Percentiles rank a stretch among this genome's conserved stretches.
Evolutionary conservation across 495 filamentous ascomycete species (phyloP).

Genomic region (Baudoinia panamericana): DNA sequence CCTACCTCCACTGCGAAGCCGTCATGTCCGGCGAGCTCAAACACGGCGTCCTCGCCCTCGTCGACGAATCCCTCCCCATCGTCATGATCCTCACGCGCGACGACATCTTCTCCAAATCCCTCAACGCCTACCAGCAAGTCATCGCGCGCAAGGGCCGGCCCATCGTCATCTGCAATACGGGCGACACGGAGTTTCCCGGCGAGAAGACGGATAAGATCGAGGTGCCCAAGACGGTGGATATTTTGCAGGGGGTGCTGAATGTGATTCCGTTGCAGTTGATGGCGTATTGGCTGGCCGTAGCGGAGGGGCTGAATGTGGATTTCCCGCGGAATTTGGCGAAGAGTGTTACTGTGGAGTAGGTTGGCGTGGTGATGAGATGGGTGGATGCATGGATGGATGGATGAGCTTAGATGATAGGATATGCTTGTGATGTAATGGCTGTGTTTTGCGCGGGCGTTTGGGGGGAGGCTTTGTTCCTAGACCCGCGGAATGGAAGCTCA

Average conservation of each 20-base stretch:
- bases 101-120: slow-evolving; percentile 86
- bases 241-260: slow-evolving; percentile 88
- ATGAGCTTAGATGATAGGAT: too few relatives aligned
- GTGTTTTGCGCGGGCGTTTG: too few relatives aligned
- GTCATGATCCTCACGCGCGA: slow-evolving; percentile 99
- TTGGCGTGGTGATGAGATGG: too few relatives aligned
- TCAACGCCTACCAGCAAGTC: slow-evolving; percentile 98
- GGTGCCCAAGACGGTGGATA: slow-evolving; percentile 89
- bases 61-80: slow-evolving; percentile 95
- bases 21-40: slow-evolving; percentile 99
- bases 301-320: slow-evolving; percentile 46
- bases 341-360: slow-evolving; percentile 93
- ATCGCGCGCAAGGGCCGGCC: slow-evolving; percentile 87
- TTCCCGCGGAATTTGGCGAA: slow-evolving; percentile 94
- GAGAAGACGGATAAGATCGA: slow-evolving; percentile 92
- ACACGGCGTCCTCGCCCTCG: slow-evolving; percentile 91
- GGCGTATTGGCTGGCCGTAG: slow-evolving; percentile 95
- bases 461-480: too few relatives aligned
- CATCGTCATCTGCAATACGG: slow-evolving; percentile 93
- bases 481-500: too few relatives aligned
- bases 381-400: too few relatives aligned
- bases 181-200: slow-evolving; percentile 75
- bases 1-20: slow-evolving; percentile 96
- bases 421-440: too few relatives aligned
- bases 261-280: slow-evolving; percentile 96